Evolutionary conservation across 768 basidiomycete genomes (phyloP), one percentile per base, ranked within the genome.

Genomic region (Boletus sp.): DNA sequence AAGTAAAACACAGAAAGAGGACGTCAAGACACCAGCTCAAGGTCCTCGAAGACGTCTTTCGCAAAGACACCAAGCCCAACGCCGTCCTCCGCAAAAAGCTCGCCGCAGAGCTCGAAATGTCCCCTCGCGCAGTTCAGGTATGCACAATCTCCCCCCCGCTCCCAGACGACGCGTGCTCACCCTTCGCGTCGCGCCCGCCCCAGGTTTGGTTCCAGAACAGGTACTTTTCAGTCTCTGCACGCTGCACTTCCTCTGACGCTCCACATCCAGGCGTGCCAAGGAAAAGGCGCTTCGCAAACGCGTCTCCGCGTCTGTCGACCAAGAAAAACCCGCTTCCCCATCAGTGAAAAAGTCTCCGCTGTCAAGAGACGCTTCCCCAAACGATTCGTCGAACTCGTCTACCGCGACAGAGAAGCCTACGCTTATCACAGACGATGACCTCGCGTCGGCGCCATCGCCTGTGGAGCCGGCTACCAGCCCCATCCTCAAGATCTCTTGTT

Each of bases 121-220:
- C 91, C 10, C 85, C 93, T 20, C 79, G 95, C 58, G 93, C 92
- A n/a, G 91, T 98, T 2, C 95, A 98, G 82, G 95, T 96, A 55
- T 79, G 83, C 41, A 35, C 52, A 45, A 30, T 14, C n/a, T 36
- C 41, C 20, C 44, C 30, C 41, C 47, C 39, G 50, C 52, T 52
- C 45, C 20, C 33, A 17, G 30, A 40, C 55, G 49, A 50, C 64
- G 52, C 59, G 58, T 63, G 62, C 66, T 67, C 64, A 63, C 57
- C 20, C 29, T 6, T 7, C 35, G 36, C 54, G 55, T 63, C 71
- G 62, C 57, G 54, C 58, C 35, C 50, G 18, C 54, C 70, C 2
- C 76, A 96, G 84, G 95, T 92, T 28, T 92, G 90, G 91, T 93
- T 93, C 72, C 91, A 94, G 74, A 94, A 94, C 70, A 80, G 90